Base-by-base conservation (phyloP, 805 yeast genomes). In the Wickerhamiella lipophila region DNA sequence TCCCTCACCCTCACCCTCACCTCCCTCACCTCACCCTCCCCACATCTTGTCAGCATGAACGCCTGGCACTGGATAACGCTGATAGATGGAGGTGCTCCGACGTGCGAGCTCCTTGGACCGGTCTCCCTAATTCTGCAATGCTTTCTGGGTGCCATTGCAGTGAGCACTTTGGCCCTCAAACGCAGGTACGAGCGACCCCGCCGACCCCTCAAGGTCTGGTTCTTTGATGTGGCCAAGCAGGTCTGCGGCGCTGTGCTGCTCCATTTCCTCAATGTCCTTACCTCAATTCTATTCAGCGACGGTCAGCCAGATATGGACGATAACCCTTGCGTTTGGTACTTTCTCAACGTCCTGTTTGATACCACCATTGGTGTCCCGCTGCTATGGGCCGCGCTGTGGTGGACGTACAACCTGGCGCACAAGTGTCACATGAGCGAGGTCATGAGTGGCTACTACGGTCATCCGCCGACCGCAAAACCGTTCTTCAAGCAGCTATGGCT, bases 281-380 rank as follows among this genome's bases (percentile, higher is more conserved):
- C 85, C 40, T 81, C 95, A 34, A 74, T 86, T 6, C 50, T 85
- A 26, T 59, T 67, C 39, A 60, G 65, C 40, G 60, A 56, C 21
- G 59, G 59, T 35, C 63, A 65, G 49, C 70, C 71, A 9, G 68
- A 62, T 49, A 53, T 64, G 22, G 62, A 65, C 32, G 76, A 73
- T 44, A 80, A 79, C 53, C 94, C 95, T 6, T 92, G 97, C 64
- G 89, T 85, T 56, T 92, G 96, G 92, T 89, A 92, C 67, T 89
- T 89, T 60, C 68, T 92, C 49, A 89, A 84, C 58, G 74, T 89
- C 34, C 71, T 89, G 25, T 75, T 89, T 60, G 98, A 89, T 63
- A 88, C 97, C 38, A 89, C 98, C 0, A 73, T 88, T 6, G 98
- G 98, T 0, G 89, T 89, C 2, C 94, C 94, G 6, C 75, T 89